Conservation (phyloP, 305 asterid species). For the Rubia balearica region DNA sequence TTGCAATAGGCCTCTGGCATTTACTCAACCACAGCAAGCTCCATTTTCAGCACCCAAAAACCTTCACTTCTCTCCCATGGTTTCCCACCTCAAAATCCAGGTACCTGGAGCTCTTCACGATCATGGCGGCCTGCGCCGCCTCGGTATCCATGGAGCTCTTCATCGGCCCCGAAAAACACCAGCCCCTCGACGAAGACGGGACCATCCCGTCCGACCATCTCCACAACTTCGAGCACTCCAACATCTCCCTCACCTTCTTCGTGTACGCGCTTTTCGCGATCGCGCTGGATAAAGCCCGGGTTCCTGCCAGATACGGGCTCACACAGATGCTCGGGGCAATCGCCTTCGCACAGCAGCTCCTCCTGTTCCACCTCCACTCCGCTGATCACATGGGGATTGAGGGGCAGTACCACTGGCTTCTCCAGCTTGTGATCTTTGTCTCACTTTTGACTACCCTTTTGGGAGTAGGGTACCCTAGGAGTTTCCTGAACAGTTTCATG, state of each 20-base stretch:
- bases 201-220: slow-evolving; percentile 72
- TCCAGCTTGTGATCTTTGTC: slow-evolving; percentile 44
- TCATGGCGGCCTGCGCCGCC: slow-evolving; percentile 34
- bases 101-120: slow-evolving; percentile 57
- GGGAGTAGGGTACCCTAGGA: slow-evolving; percentile 35
- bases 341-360: slow-evolving; percentile 59
- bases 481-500: slow-evolving; percentile 62
- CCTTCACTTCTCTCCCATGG: slow-evolving; percentile 64
- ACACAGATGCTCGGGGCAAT: slow-evolving; percentile 43
- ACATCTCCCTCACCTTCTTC: slow-evolving; percentile 53
- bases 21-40: slow-evolving; percentile 54
- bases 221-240: slow-evolving; percentile 72
- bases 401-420: slow-evolving; percentile 84
- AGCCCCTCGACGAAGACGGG: slow-evolving; percentile 56
- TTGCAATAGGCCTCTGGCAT: slow-evolving; percentile 67
- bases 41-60: slow-evolving; percentile 42
- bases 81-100: slow-evolving; percentile 55
- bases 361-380: slow-evolving; percentile 76
- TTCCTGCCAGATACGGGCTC: slow-evolving; percentile 39
- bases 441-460: slow-evolving; percentile 48
- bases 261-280: slow-evolving; percentile 48
- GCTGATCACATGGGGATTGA: slow-evolving; percentile 80
- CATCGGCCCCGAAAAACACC: slow-evolving; percentile 58
- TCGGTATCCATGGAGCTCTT: slow-evolving; percentile 80
- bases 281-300: slow-evolving; percentile 38